Evolutionary conservation across 805 yeast species (phyloP), one percentile per base, ranked within the genome.

Genomic region (Wickerhamomyces ciferrii): DNA sequence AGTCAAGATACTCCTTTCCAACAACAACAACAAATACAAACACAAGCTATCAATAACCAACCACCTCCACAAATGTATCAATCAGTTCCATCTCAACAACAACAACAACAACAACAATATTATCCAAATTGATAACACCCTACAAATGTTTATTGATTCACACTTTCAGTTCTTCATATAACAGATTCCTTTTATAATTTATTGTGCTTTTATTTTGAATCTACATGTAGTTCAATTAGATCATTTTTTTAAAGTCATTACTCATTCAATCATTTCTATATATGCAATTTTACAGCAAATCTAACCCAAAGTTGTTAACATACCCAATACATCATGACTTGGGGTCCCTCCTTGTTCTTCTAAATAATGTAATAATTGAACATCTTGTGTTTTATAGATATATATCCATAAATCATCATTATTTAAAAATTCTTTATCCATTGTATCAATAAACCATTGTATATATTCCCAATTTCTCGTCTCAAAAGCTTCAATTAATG

Each of bases 281-380:
- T n/a, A n/a, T n/a, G n/a, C n/a, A n/a, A n/a, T n/a, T n/a, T n/a
- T 10, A 31, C n/a, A 7, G 37, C n/a, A n/a, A 34, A 17, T 17
- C 11, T 11, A 10, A 35, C 5, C 18, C 23, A 35, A 10, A 10
- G 24, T 4, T 4, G 39, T 5, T 17, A 37, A 14, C 25, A n/a
- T 47, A 14, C 44, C 42, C 39, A 54, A 21, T 11, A 53, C 43
- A n/a, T 48, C 53, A 43, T 49, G 49, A 36, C 53, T 48, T 15
- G 62, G 62, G 3, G 40, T 50, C 8, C 55, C 61, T 3, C 61
- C 64, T 39, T 40, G 53, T 4, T 41, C n/a, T 21, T 47, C 47
- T 13, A 59, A 20, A 17, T 48, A 52, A 9, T 48, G 41, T n/a
- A 59, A 37, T 14, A 47, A 48, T 0, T 32, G 17, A 2, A 25